These are phyloP conservation scores for Arabidopsis hybrid DNA, from an alignment of 441 rosid species.

Conservation along the genomic window DNA sequence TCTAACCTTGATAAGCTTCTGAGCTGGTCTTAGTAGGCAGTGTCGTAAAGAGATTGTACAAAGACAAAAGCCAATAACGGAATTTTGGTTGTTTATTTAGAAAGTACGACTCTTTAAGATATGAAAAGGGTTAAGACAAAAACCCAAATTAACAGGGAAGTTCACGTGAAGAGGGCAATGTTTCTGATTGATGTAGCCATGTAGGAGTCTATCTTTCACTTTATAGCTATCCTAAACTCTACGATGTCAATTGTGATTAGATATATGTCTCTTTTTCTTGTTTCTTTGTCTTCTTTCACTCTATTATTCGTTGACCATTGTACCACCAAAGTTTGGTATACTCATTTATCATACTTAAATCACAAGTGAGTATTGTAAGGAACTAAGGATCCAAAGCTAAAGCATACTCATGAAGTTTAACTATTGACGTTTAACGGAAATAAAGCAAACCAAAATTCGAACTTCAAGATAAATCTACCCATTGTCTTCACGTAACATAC, in stretches of 20 bases:
- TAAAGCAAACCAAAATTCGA: not conserved
- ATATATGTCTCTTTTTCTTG: slow-evolving; percentile 15
- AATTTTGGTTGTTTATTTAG: not conserved
- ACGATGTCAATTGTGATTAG: slow-evolving; percentile 26
- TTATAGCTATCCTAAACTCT: slow-evolving; percentile 20
- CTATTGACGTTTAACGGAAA: not conserved
- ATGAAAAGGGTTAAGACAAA: slow-evolving; percentile 10
- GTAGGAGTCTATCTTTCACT: slow-evolving; percentile 18
- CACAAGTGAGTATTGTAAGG: not conserved
- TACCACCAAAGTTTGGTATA: not conserved
- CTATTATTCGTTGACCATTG: slow-evolving; percentile 24
- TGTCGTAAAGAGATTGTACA: slow-evolving; percentile 4
- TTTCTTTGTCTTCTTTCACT: slow-evolving; percentile 3
- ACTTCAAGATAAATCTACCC: not conserved
- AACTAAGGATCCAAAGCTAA: no score
- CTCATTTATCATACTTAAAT: slow-evolving; percentile 8
- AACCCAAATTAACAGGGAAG: slow-evolving; percentile 5
- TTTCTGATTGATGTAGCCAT: slow-evolving; percentile 8
- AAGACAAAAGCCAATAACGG: not conserved
- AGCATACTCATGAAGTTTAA: not conserved
- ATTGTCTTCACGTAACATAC: not conserved
- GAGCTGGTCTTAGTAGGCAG: not conserved
- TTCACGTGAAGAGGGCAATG: slow-evolving; percentile 33
- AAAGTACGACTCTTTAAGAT: not conserved
- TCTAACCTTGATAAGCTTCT: not conserved